Evolutionary conservation across 805 yeast species (phyloP).

Genomic region (Torulaspora delbrueckii): DNA sequence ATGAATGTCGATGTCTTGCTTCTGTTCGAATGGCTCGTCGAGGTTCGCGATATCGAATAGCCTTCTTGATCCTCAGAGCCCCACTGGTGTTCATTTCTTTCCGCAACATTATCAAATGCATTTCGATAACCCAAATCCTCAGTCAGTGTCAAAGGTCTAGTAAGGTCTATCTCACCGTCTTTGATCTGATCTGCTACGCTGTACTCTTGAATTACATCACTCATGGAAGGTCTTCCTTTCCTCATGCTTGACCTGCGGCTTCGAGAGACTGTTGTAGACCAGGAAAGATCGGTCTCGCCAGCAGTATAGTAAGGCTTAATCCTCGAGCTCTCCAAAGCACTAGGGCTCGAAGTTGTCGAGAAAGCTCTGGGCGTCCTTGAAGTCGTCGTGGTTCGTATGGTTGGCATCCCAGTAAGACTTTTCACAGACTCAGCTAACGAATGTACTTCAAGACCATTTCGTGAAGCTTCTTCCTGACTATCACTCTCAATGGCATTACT

Average conservation of each 20-base stretch:
- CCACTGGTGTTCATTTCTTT: not conserved
- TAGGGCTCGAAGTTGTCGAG: slow-evolving; percentile 7
- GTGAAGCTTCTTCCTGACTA: not conserved
- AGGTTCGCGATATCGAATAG: not conserved
- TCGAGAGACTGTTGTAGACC: not conserved
- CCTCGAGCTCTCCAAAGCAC: slow-evolving; percentile 20
- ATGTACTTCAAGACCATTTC: not conserved
- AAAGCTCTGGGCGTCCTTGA: slow-evolving; percentile 1
- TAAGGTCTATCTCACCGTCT: slow-evolving; percentile 32
- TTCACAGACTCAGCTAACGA: slow-evolving; percentile 4
- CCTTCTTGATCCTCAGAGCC: not conserved
- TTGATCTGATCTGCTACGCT: slow-evolving; percentile 30
- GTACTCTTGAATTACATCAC: slow-evolving; percentile 42
- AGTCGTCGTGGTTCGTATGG: not conserved
- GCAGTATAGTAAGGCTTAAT: slow-evolving; percentile 17
- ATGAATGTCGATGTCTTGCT: slow-evolving; percentile 21
- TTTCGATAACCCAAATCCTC: slow-evolving; percentile 29
- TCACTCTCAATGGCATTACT: slow-evolving; percentile 5
- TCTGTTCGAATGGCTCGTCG: not conserved
- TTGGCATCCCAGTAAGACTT: not conserved
- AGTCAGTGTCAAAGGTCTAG: slow-evolving; percentile 30
- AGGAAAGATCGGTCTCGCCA: not conserved
- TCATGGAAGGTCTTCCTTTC: slow-evolving; percentile 29
- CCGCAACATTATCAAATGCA: slow-evolving; percentile 13
- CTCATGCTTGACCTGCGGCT: slow-evolving; percentile 2